These are phyloP conservation scores for Postia placenta DNA, from an alignment of 768 basidiomycete species.

Conservation along the genomic window DNA sequence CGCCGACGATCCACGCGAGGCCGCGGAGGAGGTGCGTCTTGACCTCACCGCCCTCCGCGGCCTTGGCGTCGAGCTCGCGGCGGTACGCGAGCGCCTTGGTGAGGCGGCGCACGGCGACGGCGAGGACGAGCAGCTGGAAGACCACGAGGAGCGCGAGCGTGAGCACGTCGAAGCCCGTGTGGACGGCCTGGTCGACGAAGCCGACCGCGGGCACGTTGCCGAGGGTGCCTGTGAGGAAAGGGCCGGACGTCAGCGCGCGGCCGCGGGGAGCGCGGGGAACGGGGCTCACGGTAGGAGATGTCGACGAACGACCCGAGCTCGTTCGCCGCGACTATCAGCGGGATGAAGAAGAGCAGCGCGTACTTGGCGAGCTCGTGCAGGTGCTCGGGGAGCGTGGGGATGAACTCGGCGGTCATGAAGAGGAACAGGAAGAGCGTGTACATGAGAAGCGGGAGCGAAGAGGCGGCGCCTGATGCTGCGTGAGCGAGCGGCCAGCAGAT, in stretches of 20 bases:
- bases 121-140: slow-evolving; percentile 55
- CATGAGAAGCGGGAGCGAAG: slow-evolving; percentile 59
- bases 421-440: slow-evolving; percentile 60
- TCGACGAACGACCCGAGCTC: slow-evolving; percentile 63
- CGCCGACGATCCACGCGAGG: slow-evolving; percentile 58
- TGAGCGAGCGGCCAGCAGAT: not conserved
- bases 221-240: not conserved
- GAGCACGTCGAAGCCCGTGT: slow-evolving; percentile 54
- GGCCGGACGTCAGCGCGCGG: not conserved
- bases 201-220: slow-evolving; percentile 26
- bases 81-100: slow-evolving; percentile 42
- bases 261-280: not conserved
- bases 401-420: slow-evolving; percentile 45
- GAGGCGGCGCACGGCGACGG: slow-evolving; percentile 54
- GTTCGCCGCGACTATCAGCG: slow-evolving; percentile 47
- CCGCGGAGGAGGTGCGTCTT: slow-evolving; percentile 50
- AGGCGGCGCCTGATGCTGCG: slow-evolving; percentile 36
- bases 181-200: slow-evolving; percentile 33
- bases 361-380: slow-evolving; percentile 39
- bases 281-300: slow-evolving; percentile 46
- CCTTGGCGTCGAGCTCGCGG: slow-evolving; percentile 39
- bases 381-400: slow-evolving; percentile 45
- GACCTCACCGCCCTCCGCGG: slow-evolving; percentile 21
- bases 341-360: slow-evolving; percentile 47
- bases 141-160: slow-evolving; percentile 53